Evolutionary conservation across 2,329 filamentous ascomycete genomes (phyloP).

Genomic region (Allantophomopsis lycopodina): DNA sequence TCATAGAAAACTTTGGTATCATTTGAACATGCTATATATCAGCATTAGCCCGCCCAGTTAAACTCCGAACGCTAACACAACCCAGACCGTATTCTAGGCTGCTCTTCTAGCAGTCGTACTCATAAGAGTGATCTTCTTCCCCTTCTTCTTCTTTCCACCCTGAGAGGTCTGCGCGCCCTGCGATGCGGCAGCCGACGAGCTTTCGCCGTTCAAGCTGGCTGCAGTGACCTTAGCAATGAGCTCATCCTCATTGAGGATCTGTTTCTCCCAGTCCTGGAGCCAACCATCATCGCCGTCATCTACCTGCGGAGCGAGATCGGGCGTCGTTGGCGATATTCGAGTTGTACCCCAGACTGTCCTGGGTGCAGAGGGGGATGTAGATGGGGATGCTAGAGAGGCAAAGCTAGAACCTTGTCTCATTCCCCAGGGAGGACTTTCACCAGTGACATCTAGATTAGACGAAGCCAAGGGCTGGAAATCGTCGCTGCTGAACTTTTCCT

Average conservation of each 20-base stretch:
- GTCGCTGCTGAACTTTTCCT: constrained; percentile 31
- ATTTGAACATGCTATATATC: too few relatives aligned
- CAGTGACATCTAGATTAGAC: constrained; percentile 28
- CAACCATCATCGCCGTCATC: constrained; percentile 59
- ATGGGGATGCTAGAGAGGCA: constrained; percentile 58
- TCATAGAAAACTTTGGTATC: too few relatives aligned
- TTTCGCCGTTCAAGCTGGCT: constrained; percentile 24
- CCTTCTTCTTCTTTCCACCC: constrained; percentile 51
- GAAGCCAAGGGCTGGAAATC: constrained; percentile 52
- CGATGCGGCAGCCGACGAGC: constrained; percentile 6
- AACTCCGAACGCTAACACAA: too few relatives aligned
- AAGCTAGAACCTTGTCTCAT: constrained; percentile 48
- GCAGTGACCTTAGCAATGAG: constrained; percentile 44
- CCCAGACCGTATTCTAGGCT: constrained; percentile 12
- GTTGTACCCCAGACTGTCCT: constrained; percentile 91
- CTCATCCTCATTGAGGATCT: constrained; percentile 51
- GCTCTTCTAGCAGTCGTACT: constrained; percentile 36
- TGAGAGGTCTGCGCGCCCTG: constrained; percentile 5
- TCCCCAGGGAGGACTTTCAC: constrained; percentile 31
- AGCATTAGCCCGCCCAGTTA: too few relatives aligned
- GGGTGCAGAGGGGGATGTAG: constrained; percentile 62
- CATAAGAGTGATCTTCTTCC: constrained; percentile 61
- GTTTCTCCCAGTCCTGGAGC: constrained; percentile 71
- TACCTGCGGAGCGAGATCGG: constrained; percentile 29
- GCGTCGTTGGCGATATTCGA: constrained; percentile 43